phyloP scores from a whole-genome alignment of 805 yeast genomes.

The Wickerhamiella allomyrinae region DNA sequence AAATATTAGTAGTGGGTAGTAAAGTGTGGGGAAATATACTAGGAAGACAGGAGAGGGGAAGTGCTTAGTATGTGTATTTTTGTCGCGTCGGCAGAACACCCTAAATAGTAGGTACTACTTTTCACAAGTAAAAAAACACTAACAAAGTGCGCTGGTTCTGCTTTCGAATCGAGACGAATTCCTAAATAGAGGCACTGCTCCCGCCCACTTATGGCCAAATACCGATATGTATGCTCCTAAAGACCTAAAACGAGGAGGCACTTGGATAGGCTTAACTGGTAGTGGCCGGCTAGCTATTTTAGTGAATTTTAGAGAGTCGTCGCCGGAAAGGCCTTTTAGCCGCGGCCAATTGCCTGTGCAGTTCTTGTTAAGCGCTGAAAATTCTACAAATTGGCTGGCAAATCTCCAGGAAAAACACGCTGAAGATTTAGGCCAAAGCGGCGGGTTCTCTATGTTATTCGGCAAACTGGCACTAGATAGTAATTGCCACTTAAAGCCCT shows the following conservation, averaged over 20 bases:
- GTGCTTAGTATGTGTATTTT: slow-evolving; percentile 69
- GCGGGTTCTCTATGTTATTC: slow-evolving; percentile 22
- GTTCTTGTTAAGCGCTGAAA: slow-evolving; percentile 28
- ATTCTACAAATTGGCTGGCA: slow-evolving; percentile 35
- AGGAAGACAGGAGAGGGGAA: no score
- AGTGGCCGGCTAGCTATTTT: slow-evolving; percentile 56
- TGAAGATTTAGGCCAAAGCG: slow-evolving; percentile 11
- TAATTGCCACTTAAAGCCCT: background rate
- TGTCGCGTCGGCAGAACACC: slow-evolving; percentile 50
- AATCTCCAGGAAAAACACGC: slow-evolving; percentile 15
- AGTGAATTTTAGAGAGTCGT: slow-evolving; percentile 54
- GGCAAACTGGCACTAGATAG: slow-evolving; percentile 7
- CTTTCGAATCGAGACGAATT: slow-evolving; percentile 83
- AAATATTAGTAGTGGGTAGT: no score
- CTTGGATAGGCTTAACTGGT: slow-evolving; percentile 73
- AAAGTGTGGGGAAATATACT: no score
- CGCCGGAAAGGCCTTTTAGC: slow-evolving; percentile 28
- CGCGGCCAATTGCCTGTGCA: slow-evolving; percentile 39
- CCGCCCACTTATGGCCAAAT: slow-evolving; percentile 33
- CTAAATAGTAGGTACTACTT: slow-evolving; percentile 35
- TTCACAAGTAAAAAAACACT: background rate
- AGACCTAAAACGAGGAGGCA: slow-evolving; percentile 65
- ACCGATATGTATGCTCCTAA: slow-evolving; percentile 46
- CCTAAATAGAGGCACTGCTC: slow-evolving; percentile 54
- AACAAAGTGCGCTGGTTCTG: slow-evolving; percentile 43